A percentile compares a stretch with the other conserved stretches of the same genome.
Conservation (phyloP, 1,139 yeast genomes). For the Saccharomycopsis crataegensis region DNA sequence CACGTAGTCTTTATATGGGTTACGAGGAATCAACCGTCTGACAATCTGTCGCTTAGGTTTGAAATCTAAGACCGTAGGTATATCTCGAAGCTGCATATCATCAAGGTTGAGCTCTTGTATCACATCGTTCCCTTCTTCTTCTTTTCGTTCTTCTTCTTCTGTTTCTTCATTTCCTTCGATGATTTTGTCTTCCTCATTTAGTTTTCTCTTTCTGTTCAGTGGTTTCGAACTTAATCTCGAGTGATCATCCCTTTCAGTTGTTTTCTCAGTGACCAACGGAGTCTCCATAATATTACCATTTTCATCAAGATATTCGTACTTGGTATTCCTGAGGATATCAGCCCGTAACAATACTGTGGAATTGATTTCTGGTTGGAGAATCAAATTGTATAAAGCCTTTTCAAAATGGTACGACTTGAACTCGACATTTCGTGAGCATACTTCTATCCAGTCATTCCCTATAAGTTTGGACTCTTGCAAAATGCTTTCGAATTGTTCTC, state of each 20-base stretch:
- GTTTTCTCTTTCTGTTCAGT: background rate
- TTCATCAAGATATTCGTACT: constrained; percentile 30
- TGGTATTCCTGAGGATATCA: constrained; percentile 60
- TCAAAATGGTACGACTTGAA: constrained; percentile 50
- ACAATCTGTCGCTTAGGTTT: constrained; percentile 48
- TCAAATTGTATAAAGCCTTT: constrained; percentile 71
- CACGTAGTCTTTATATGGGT: constrained; percentile 76
- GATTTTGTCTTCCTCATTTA: background rate
- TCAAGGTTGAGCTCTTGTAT: constrained; percentile 35
- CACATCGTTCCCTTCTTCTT: constrained; percentile 28
- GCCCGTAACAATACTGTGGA: constrained; percentile 88
- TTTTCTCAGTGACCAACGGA: background rate
- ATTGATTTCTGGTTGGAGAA: constrained; percentile 82
- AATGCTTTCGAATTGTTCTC: too few relatives aligned
- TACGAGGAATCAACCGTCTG: constrained; percentile 79
- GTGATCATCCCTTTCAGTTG: background rate
- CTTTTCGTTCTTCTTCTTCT: background rate
- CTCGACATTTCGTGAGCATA: constrained; percentile 31
- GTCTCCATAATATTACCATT: background rate
- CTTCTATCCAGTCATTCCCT: constrained; percentile 45
- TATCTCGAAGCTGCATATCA: constrained; percentile 45
- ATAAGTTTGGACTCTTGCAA: too few relatives aligned
- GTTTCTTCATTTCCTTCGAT: background rate
- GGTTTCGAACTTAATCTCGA: background rate
- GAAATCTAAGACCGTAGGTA: constrained; percentile 36